Evolutionary conservation across 345 rosid species (phyloP).

Genomic region (Euphorbia tirucalli): DNA sequence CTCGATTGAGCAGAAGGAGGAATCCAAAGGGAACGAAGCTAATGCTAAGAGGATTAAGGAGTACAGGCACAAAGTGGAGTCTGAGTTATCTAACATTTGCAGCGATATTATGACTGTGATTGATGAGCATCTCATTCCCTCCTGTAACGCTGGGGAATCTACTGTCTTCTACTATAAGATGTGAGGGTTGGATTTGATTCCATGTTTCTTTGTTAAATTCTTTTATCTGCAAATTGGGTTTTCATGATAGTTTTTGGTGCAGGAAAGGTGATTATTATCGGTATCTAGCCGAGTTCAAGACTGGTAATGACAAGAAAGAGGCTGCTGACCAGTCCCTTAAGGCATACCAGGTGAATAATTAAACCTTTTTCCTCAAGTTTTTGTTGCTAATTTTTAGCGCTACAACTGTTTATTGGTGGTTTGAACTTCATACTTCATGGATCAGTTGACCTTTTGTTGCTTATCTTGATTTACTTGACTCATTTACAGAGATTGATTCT

Average conservation of each 20-base stretch:
- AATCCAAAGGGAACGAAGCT: conserved; percentile 44
- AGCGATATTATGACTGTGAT: conserved; percentile 41
- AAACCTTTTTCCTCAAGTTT: neutral
- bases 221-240: neutral
- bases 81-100: conserved; percentile 45
- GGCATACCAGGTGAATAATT: conserved; percentile 38
- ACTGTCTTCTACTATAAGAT: conserved; percentile 54
- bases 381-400: neutral
- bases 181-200: conserved; percentile 20
- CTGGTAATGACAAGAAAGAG: conserved; percentile 49
- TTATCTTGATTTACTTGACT: neutral
- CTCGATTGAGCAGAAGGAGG: conserved; percentile 71
- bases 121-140: conserved; percentile 52
- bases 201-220: neutral
- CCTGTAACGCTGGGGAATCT: conserved; percentile 42
- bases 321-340: conserved; percentile 53
- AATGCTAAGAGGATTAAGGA: conserved; percentile 47
- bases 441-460: neutral
- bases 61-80: conserved; percentile 46
- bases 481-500: neutral
- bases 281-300: conserved; percentile 50
- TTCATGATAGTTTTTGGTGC: conserved; percentile 9
- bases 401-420: neutral
- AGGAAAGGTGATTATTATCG: conserved; percentile 64
- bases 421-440: neutral